Conservation (phyloP, 2,329 filamentous ascomycete genomes). For the Colletotrichum agaves region DNA sequence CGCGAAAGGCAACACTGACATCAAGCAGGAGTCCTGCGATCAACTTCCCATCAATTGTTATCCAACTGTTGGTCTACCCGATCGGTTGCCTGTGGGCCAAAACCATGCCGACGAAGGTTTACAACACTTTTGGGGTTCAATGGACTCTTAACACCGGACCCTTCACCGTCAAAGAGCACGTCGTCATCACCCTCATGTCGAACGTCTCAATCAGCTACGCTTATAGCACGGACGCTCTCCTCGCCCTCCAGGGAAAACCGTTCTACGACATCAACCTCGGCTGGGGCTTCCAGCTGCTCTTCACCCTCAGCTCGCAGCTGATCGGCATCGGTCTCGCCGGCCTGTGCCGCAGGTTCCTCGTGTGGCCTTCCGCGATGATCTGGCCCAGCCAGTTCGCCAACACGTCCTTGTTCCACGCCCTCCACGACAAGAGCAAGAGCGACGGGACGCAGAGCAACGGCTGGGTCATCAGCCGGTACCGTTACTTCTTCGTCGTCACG, state of each 20-base stretch:
- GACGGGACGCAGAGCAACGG: constrained; percentile 54
- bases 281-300: constrained; percentile 66
- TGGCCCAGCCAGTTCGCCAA: constrained; percentile 65
- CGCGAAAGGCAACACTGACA: not conserved
- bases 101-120: constrained; percentile 52
- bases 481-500: constrained; percentile 53
- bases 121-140: constrained; percentile 51
- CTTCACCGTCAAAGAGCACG: constrained; percentile 59
- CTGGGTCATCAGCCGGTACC: constrained; percentile 50
- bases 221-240: constrained; percentile 53
- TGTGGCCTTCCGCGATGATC: constrained; percentile 70
- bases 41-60: constrained; percentile 49
- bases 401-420: constrained; percentile 57
- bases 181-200: constrained; percentile 60
- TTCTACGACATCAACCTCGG: constrained; percentile 60
- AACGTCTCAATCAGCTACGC: constrained; percentile 62
- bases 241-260: constrained; percentile 53
- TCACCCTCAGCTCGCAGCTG: constrained; percentile 67
- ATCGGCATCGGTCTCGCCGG: constrained; percentile 71
- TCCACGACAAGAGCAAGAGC: constrained; percentile 54
- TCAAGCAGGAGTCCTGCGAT: constrained; percentile 39
- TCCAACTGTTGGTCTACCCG: constrained; percentile 55
- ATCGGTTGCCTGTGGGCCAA: constrained; percentile 56
- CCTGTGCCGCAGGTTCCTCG: constrained; percentile 64
- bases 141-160: constrained; percentile 51